phyloP scores from a whole-genome alignment of 169 alveolate genomes.

The Toxoplasma gondii region DNA sequence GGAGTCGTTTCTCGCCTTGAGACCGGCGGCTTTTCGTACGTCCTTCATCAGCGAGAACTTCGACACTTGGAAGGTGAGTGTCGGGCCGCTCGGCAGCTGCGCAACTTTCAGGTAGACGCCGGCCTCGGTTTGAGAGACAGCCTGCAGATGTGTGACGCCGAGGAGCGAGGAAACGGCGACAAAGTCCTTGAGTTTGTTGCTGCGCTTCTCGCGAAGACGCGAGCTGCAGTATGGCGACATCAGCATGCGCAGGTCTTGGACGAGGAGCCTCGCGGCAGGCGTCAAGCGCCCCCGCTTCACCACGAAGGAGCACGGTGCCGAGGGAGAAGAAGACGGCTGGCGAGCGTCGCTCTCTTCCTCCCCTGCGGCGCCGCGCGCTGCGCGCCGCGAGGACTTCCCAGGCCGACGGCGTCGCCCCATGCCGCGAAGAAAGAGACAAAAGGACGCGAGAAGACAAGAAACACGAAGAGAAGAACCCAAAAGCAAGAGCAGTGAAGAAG shows the following conservation, averaged over 20 bases:
- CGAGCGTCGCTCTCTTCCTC: constrained; percentile 55
- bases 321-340: constrained; percentile 21
- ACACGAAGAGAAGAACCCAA: not conserved
- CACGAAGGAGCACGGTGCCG: constrained; percentile 71
- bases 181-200: constrained; percentile 70
- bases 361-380: not conserved
- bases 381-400: constrained; percentile 41
- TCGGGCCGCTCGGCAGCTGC: constrained; percentile 75
- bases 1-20: constrained; percentile 59
- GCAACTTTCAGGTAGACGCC: constrained; percentile 71
- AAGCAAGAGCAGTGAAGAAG: not conserved
- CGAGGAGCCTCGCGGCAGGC: constrained; percentile 61
- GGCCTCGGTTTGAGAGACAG: constrained; percentile 70
- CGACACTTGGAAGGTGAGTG: constrained; percentile 67
- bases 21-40: constrained; percentile 65
- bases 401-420: constrained; percentile 22
- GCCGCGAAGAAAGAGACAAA: not conserved
- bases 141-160: constrained; percentile 73
- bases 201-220: constrained; percentile 64
- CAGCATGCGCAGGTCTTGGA: constrained; percentile 70
- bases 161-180: constrained; percentile 68
- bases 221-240: constrained; percentile 74
- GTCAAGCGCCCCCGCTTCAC: constrained; percentile 69
- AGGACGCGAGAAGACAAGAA: too few relatives aligned
- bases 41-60: constrained; percentile 69